These are phyloP conservation scores for Termitomyces sp. DNA, from an alignment of 768 basidiomycete genomes.

Conservation along the genomic window DNA sequence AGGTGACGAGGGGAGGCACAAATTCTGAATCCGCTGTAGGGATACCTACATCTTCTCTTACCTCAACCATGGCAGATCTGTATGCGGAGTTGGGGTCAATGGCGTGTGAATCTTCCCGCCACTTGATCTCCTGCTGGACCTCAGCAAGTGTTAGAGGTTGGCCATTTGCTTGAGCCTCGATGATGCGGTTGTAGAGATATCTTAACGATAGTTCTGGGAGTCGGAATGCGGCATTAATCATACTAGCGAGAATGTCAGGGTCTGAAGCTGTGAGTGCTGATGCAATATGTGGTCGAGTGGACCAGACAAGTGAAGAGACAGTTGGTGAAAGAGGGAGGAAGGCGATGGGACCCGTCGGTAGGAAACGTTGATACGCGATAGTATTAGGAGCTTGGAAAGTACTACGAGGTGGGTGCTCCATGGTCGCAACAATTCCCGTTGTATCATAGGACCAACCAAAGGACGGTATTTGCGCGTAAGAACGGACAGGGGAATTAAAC, in stretches of 20 bases:
- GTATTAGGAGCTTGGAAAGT: constrained; percentile 63
- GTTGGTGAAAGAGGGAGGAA: constrained; percentile 86
- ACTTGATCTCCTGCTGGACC: constrained; percentile 61
- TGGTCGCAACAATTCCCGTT: constrained; percentile 87
- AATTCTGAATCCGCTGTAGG: constrained; percentile 57
- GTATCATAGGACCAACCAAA: constrained; percentile 92
- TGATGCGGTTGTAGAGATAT: constrained; percentile 59
- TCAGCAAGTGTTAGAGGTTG: constrained; percentile 42
- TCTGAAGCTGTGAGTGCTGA: constrained; percentile 65
- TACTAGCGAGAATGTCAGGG: constrained; percentile 55
- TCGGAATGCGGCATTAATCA: constrained; percentile 92
- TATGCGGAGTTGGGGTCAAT: constrained; percentile 64
- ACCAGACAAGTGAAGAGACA: constrained; percentile 91
- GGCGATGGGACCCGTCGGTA: constrained; percentile 93
- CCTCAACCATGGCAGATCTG: constrained; percentile 40
- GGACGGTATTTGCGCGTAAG: constrained; percentile 80
- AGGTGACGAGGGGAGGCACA: constrained; percentile 72
- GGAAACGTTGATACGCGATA: constrained; percentile 90
- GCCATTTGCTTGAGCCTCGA: constrained; percentile 47
- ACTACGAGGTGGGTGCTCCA: constrained; percentile 67
- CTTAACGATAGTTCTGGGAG: constrained; percentile 71
- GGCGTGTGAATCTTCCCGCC: constrained; percentile 69
- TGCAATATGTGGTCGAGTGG: constrained; percentile 75
- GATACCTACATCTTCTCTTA: constrained; percentile 37
- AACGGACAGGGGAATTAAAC: constrained; percentile 88